Evolutionary conservation across 345 rosid species (phyloP).

Genomic region (Balakata baccata): DNA sequence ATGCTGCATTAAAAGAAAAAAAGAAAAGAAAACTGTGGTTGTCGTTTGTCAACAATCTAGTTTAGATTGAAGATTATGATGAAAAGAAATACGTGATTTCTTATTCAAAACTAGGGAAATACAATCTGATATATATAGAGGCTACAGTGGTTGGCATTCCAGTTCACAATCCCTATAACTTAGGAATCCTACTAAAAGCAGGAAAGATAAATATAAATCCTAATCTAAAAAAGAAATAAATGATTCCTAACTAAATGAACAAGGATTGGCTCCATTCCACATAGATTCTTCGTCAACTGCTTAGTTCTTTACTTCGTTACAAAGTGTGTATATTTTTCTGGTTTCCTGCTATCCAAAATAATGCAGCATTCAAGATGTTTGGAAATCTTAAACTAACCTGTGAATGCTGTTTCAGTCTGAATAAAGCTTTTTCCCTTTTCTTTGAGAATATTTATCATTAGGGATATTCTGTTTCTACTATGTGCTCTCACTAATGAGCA

Average conservation of each 20-base stretch:
- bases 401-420: not conserved
- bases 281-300: not conserved
- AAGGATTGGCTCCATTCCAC: too few species aligned
- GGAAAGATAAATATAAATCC: too few species aligned
- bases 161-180: too few species aligned
- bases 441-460: not conserved
- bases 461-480: not conserved
- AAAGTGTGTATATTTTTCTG: not conserved
- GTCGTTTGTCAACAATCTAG: not conserved
- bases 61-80: too few species aligned
- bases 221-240: too few species aligned
- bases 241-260: too few species aligned
- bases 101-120: too few species aligned
- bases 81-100: too few species aligned
- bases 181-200: too few species aligned
- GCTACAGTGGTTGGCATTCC: too few species aligned
- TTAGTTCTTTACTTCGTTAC: not conserved
- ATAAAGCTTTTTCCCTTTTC: not conserved
- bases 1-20: not conserved
- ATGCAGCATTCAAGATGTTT: not conserved
- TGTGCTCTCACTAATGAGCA: not conserved
- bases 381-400: not conserved
- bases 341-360: not conserved
- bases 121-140: too few species aligned
- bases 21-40: not conserved